Evolutionary conservation across 306 rosid genomes (phyloP), one percentile per base, ranked within the genome.

Genomic region (Acacia crassicarpa): DNA sequence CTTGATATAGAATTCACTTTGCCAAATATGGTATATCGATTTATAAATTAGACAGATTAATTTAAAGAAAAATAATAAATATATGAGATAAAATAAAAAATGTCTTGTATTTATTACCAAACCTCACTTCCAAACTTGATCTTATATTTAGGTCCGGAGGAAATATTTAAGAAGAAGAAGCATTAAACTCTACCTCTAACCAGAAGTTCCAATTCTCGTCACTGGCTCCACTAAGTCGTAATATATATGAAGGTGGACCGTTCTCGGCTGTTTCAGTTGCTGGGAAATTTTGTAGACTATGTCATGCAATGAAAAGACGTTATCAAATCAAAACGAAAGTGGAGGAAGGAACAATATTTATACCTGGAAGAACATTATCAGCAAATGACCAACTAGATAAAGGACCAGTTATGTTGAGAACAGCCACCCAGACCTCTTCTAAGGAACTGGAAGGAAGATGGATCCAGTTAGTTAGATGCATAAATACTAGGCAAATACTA

Each of bases 351-450:
- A 38, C 14, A 32, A 16, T 66, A 88, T 73, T 75, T 56, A 56
- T 81, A 93, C 98, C 98, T 86, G 98, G 91, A 81, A 95, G 90
- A 78, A 61, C 73, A 51, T 90, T 87, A 72, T 93, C 97, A 61
- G 98, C 97, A 86, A 95, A 93, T 79, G 99, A 95, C 99, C 99
- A 95, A 84, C 87, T 85, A n/a, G 97, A 92, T 91, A 95, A 88
- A 72, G 98, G 99, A 78, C 99, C 99, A 9, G 99, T 95, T 79
- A 95, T 90, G 81, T 95, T 95, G 59, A 95, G 90, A 85, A 91
- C 98, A 1, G 98, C 75, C 82, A 91, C 98, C 99, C 99, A 93
- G 59, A 95, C 84, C 89, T 95, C 99, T 89, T 92, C 87, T 45
- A 93, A 81, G 80, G 99, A 91, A 73, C 97, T 95, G 88, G 78